phyloP scores from a whole-genome alignment of 495 filamentous ascomycete genomes.

The Podospora australis region DNA sequence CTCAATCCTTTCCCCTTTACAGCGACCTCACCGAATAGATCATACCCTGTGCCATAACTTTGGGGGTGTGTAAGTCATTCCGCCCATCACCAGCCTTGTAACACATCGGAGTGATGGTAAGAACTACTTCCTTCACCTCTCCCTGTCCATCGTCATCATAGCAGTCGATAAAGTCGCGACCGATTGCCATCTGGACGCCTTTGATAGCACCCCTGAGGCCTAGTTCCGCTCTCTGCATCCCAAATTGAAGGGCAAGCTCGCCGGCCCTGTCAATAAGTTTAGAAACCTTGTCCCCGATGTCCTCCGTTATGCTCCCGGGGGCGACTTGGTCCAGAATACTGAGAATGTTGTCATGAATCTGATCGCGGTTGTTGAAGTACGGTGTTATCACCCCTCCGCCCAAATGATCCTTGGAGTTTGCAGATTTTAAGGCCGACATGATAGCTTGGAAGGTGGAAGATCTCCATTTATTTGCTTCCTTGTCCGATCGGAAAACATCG shows the following conservation, averaged over 20 bases:
- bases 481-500: slow-evolving; percentile 13
- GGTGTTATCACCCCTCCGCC: neutral
- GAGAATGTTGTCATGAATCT: neutral
- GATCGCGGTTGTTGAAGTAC: neutral
- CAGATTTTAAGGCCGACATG: slow-evolving; percentile 1
- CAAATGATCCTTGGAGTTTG: neutral
- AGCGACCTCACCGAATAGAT: neutral
- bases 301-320: neutral
- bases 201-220: neutral
- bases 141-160: slow-evolving; percentile 1
- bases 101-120: slow-evolving; percentile 1
- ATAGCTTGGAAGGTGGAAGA: slow-evolving; percentile 25
- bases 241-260: slow-evolving; percentile 5
- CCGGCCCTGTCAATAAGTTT: neutral
- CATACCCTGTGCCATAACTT: neutral
- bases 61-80: neutral
- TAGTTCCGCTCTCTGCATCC: slow-evolving; percentile 3
- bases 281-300: neutral
- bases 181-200: neutral
- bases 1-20: too few species aligned
- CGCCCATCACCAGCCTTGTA: slow-evolving; percentile 5
- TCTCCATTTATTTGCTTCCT: slow-evolving; percentile 24
- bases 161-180: neutral
- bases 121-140: neutral
- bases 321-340: neutral